A percentile compares a stretch with the other conserved stretches of the same genome.
Evolutionary conservation across 2,329 filamentous ascomycete genomes (phyloP).

Genomic region (Rutstroemia sp.): DNA sequence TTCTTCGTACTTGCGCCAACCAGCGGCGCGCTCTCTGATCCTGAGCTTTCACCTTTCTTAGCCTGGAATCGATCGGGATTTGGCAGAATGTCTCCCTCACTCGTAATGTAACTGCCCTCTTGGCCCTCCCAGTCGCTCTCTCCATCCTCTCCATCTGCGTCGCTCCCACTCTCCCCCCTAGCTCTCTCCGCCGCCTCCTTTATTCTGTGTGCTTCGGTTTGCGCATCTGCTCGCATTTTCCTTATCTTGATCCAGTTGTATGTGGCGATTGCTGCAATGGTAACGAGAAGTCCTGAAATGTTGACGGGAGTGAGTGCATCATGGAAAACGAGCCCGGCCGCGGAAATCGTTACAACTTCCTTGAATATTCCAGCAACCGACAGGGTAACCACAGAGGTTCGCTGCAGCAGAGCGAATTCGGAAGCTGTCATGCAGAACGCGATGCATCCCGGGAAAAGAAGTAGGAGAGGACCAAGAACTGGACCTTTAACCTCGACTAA

Average conservation of each 20-base stretch:
- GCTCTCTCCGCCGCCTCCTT: constrained; percentile 10
- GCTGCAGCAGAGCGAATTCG: constrained; percentile 90
- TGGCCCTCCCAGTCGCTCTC: constrained; percentile 24
- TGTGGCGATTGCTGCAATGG: constrained; percentile 73
- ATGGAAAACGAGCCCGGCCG: constrained; percentile 80
- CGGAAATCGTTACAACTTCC: constrained; percentile 91
- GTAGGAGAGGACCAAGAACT: constrained; percentile 58
- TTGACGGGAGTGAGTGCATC: constrained; percentile 85
- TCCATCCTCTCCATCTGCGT: constrained; percentile 19
- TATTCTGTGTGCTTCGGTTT: constrained; percentile 38
- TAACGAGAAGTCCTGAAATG: constrained; percentile 77
- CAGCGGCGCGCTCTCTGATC: not conserved
- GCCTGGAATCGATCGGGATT: constrained; percentile 6
- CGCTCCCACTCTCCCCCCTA: constrained; percentile 15
- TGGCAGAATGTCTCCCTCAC: constrained; percentile 26
- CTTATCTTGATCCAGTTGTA: constrained; percentile 95
- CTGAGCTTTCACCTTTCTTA: constrained; percentile 7
- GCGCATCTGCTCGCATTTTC: constrained; percentile 77
- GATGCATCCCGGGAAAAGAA: constrained; percentile 83
- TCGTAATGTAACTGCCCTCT: constrained; percentile 22
- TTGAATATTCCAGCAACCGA: constrained; percentile 98
- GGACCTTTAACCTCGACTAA: constrained; percentile 63
- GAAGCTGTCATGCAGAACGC: constrained; percentile 96
- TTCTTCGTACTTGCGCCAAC: not conserved
- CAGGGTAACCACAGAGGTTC: constrained; percentile 90